phyloP scores from a whole-genome alignment of 805 yeast species.

The Kazachstania viticola region DNA sequence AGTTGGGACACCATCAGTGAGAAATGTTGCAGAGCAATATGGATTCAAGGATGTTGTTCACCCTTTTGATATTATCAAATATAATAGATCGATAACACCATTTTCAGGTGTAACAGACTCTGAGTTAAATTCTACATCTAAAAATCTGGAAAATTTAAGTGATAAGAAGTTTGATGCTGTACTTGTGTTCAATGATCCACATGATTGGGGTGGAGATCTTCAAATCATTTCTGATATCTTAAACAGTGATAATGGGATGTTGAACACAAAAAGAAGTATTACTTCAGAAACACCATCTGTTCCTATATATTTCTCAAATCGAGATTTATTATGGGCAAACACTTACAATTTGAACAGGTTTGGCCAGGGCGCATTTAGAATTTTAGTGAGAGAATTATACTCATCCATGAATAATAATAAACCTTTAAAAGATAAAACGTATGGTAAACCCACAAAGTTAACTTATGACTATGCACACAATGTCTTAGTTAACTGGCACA shows the following conservation, averaged over 20 bases:
- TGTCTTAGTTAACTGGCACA: constrained; percentile 45
- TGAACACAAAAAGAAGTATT: constrained; percentile 46
- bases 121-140: constrained; percentile 33
- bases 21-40: constrained; percentile 60
- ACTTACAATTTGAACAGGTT: constrained; percentile 67
- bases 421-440: constrained; percentile 40
- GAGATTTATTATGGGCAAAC: constrained; percentile 83
- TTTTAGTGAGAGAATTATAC: constrained; percentile 49
- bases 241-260: constrained; percentile 46
- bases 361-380: constrained; percentile 84
- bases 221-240: constrained; percentile 68
- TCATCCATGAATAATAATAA: constrained; percentile 37
- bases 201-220: constrained; percentile 77
- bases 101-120: constrained; percentile 59
- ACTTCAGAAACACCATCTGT: constrained; percentile 37
- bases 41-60: constrained; percentile 70
- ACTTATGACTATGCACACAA: constrained; percentile 80
- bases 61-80: constrained; percentile 57
- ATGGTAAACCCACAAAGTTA: constrained; percentile 73
- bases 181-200: constrained; percentile 76
- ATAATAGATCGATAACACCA: constrained; percentile 54
- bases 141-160: constrained; percentile 15
- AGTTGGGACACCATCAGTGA: constrained; percentile 64
- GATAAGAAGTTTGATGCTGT: constrained; percentile 54
- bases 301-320: constrained; percentile 71